Percentiles rank a stretch among this genome's conserved stretches.
These are phyloP conservation scores for Jaltomata sinuosa DNA, from an alignment of 257 asterid genomes.

Conservation along the genomic window DNA sequence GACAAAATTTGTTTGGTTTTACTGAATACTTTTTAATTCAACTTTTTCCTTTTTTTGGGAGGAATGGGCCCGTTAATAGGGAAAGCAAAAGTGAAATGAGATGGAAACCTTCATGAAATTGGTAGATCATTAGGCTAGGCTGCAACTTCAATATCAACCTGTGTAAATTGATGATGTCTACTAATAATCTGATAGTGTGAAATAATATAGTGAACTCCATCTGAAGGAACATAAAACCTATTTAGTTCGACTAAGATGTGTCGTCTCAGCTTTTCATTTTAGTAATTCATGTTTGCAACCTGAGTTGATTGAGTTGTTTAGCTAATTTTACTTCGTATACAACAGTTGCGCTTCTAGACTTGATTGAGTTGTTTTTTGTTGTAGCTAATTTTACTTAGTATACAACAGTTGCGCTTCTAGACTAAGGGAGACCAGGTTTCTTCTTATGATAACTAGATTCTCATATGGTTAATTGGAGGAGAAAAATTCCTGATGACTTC, in stretches of 20 bases:
- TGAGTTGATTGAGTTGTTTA: background rate
- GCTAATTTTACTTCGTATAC: background rate
- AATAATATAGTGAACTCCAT: background rate
- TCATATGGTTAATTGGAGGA: background rate
- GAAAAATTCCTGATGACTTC: background rate
- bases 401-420: background rate
- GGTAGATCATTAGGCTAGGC: background rate
- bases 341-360: too few species aligned
- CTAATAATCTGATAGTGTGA: background rate
- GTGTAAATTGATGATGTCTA: background rate
- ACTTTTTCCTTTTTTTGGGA: background rate
- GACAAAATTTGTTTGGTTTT: background rate
- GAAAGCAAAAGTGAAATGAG: background rate
- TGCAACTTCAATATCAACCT: background rate
- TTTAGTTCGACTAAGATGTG: background rate
- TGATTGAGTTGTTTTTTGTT: background rate
- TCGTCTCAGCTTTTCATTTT: background rate
- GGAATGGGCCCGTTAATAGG: background rate
- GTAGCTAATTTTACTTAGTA: background rate
- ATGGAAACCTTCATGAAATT: background rate
- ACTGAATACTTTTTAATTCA: background rate
- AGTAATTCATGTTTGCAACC: background rate
- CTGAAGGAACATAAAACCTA: background rate
- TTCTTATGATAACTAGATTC: background rate
- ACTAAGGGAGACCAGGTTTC: background rate